Conservation (phyloP, 176 grass and related monocot genomes). For the Triticum aestivum region IWGSC_CS_RefSeq_v2.1 NC_057802.1:411839074-411839573, state of each 20-base stretch:
- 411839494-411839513: constrained; percentile 19
- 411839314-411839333: not conserved
- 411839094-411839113: constrained; percentile 90
- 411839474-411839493: not conserved
- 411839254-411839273: not conserved
- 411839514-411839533: constrained; percentile 69
- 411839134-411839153: not conserved
- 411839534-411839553: constrained; percentile 60
- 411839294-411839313: not conserved
- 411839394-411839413: not conserved
- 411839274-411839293: not conserved
- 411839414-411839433: not conserved
- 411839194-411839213: not conserved
- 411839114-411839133: not conserved
- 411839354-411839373: not conserved
- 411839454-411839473: not conserved
- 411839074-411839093: constrained; percentile 92
- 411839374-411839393: not conserved
- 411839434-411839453: not conserved
- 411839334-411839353: not conserved
- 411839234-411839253: not conserved
- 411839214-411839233: not conserved
- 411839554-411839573: constrained; percentile 60
- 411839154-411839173: not conserved
- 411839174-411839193: not conserved